phyloP scores from a whole-genome alignment of 192 early-diverging fungal genomes.

The Funneliformis geosporum region DNA sequence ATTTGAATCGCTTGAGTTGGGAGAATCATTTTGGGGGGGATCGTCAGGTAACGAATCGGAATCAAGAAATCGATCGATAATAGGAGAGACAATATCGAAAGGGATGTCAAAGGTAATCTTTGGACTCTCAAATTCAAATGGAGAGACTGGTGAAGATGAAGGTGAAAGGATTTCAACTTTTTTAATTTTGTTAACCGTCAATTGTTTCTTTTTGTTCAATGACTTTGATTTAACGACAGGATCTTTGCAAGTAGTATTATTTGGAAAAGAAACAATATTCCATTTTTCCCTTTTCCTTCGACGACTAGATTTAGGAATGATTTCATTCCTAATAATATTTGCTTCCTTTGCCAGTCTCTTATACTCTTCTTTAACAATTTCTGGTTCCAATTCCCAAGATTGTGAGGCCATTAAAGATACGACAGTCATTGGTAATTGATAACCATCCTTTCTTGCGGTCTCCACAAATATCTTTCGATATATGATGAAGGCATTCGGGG shows the following conservation, averaged over 20 bases:
- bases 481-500: conserved; percentile 23
- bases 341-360: conserved; percentile 14
- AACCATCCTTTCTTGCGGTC: background rate
- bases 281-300: background rate
- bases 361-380: background rate
- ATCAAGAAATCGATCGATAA: no score
- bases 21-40: no score
- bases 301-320: background rate
- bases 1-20: no score
- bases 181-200: no score
- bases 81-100: no score
- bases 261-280: background rate
- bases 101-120: no score
- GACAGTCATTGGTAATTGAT: conserved; percentile 16
- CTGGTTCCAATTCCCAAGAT: background rate
- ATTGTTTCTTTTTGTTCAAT: background rate
- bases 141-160: no score
- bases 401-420: conserved; percentile 19
- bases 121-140: no score
- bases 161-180: background rate
- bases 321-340: background rate
- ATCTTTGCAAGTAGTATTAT: background rate
- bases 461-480: conserved; percentile 9
- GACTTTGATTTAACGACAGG: background rate
- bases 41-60: no score